Conservation (phyloP, 305 asterid genomes). For the Fraxinus angustifolia region DNA sequence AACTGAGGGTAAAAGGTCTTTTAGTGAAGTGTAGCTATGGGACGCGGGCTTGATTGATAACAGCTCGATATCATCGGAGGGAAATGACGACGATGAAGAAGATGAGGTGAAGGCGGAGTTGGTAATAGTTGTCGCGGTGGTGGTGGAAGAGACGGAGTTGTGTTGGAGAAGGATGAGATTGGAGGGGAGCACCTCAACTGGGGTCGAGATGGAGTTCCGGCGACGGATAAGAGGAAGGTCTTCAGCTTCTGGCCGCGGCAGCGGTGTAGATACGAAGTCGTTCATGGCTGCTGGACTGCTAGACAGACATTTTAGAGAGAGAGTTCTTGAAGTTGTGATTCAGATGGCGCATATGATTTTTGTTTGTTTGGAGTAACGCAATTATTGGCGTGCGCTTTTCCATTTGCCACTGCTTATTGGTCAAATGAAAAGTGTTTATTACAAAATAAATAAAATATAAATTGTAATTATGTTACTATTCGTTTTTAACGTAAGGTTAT, state of each 20-base stretch:
- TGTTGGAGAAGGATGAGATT: conserved; percentile 26
- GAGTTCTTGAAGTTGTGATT: neutral
- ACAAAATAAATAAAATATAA: neutral
- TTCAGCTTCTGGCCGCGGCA: conserved; percentile 22
- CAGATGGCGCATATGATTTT: neutral
- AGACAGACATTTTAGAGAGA: neutral
- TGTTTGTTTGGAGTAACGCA: conserved; percentile 20
- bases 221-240: conserved; percentile 43
- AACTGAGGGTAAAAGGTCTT: conserved; percentile 56
- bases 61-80: conserved; percentile 48
- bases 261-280: conserved; percentile 8
- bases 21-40: conserved; percentile 60
- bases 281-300: conserved; percentile 18
- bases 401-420: neutral
- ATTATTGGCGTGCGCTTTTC: conserved; percentile 28
- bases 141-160: conserved; percentile 15
- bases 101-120: conserved; percentile 13
- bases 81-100: conserved; percentile 29
- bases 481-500: neutral
- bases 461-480: neutral
- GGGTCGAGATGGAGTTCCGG: conserved; percentile 37
- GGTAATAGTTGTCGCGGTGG: conserved; percentile 1
- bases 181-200: conserved; percentile 25
- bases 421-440: neutral
- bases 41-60: conserved; percentile 41